Evolutionary conservation across 163 green algal species (phyloP), one percentile per base, ranked within the genome.

Genomic region (Smithsoniella earleae): DNA sequence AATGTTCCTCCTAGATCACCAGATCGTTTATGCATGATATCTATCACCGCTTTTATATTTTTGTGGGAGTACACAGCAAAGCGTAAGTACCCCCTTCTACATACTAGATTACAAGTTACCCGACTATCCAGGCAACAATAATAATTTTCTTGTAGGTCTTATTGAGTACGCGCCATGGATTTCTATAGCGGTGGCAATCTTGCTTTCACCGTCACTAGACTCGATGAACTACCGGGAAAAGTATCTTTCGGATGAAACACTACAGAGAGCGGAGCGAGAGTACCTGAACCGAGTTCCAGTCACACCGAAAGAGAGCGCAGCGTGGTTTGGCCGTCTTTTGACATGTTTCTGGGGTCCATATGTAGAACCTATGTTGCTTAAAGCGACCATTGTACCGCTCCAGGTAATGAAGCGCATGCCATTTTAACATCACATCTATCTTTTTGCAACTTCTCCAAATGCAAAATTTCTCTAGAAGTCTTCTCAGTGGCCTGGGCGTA

Each of bases 361-460:
- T 34, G 58, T 69, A 5, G 58, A 69, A 38, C 58, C 58, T 3
- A 69, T 69, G 58, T 33, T 69, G n/a, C 25, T 69, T n/a, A 69
- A 69, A 13, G 43, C 58, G 3, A 31, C 58, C 25, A 69, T 69
- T 43, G 58, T 69, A 25, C 58, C 58, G 13, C 27, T 69, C 30
- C 58, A 69, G 34, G 58, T 69, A 1, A 25, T 25, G 25, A 36
- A 18, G 20, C 20, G 20, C 44, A 54, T 18, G 20, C 44, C 44
- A 54, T 20, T 54, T 18, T 54, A 25, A 18, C 44, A 25, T 54
- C 44, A 54, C 20, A 54, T n/a, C n/a, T n/a, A n/a, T n/a, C n/a
- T n/a, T n/a, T n/a, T n/a, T n/a, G n/a, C n/a, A n/a, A n/a, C n/a
- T n/a, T n/a, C n/a, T n/a, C n/a, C n/a, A n/a, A n/a, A n/a, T n/a